These are phyloP conservation scores for Escovopsis weberi DNA, from an alignment of 2,329 filamentous ascomycete species.

Conservation along the genomic window DNA sequence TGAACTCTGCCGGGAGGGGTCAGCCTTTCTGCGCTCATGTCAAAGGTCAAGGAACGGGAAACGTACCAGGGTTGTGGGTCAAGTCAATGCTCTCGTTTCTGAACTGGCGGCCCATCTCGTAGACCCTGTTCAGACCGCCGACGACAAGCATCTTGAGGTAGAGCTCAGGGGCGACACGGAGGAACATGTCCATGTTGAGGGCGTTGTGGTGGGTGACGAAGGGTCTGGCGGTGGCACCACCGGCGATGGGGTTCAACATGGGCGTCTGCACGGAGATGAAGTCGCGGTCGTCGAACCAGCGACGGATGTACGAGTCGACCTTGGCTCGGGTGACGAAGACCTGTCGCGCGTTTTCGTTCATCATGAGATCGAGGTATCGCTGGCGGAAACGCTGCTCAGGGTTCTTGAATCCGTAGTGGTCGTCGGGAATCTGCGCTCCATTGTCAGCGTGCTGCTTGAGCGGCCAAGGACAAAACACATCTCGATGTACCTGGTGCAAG, in stretches of 20 bases:
- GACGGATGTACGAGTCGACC: constrained; percentile 78
- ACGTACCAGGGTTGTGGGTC: constrained; percentile 64
- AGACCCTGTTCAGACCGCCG: constrained; percentile 85
- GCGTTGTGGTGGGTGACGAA: constrained; percentile 97
- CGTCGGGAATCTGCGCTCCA: constrained; percentile 44
- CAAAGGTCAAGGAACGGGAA: not conserved
- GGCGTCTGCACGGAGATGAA: constrained; percentile 95
- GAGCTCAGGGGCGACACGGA: constrained; percentile 88
- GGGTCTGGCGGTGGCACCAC: constrained; percentile 84
- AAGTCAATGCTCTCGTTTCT: constrained; percentile 61
- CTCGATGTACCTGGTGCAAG: constrained; percentile 41
- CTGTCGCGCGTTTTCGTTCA: constrained; percentile 78
- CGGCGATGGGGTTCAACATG: constrained; percentile 93
- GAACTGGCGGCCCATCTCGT: constrained; percentile 92
- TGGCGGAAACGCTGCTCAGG: constrained; percentile 87
- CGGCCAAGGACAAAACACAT: constrained; percentile 12
- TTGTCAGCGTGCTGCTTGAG: constrained; percentile 1
- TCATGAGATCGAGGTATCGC: constrained; percentile 89
- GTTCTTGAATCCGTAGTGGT: constrained; percentile 92
- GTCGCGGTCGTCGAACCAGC: constrained; percentile 74
- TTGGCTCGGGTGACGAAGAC: constrained; percentile 75
- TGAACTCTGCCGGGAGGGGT: constrained; percentile 55
- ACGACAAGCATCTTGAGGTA: constrained; percentile 96
- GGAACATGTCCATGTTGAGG: constrained; percentile 82
- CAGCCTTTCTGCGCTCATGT: not conserved